A percentile compares a stretch with the other conserved stretches of the same genome.
These are phyloP conservation scores for Calycina herbarum DNA, from an alignment of 2,329 filamentous ascomycete genomes.

Conservation along the genomic window DNA sequence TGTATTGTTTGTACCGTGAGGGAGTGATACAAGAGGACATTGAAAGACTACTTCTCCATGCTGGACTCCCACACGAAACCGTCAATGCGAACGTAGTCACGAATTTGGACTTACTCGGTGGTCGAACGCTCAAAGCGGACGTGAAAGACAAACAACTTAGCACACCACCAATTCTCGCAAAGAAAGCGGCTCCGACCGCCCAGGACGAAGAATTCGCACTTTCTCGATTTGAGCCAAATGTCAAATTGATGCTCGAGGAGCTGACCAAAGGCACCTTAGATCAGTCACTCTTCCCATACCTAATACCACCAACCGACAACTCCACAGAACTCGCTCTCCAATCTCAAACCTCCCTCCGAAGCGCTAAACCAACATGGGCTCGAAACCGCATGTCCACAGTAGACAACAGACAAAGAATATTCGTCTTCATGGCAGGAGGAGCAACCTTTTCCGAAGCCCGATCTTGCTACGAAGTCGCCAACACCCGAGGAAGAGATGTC, in stretches of 20 bases:
- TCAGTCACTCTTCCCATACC: slow-evolving; percentile 66
- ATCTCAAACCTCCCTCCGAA: slow-evolving; percentile 74
- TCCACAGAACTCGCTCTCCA: slow-evolving; percentile 57
- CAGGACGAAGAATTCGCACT: slow-evolving; percentile 76
- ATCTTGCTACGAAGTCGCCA: slow-evolving; percentile 82
- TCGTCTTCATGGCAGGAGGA: slow-evolving; percentile 93
- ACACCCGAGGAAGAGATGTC: slow-evolving; percentile 73
- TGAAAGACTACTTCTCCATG: slow-evolving; percentile 79
- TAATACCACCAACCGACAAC: slow-evolving; percentile 66
- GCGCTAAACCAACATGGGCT: slow-evolving; percentile 94
- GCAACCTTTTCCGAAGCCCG: slow-evolving; percentile 91
- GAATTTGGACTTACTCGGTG: slow-evolving; percentile 82
- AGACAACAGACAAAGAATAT: slow-evolving; percentile 85
- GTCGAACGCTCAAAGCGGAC: slow-evolving; percentile 61
- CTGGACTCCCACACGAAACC: slow-evolving; percentile 64
- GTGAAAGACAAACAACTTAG: slow-evolving; percentile 74
- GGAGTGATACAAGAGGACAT: slow-evolving; percentile 84
- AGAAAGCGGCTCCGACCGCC: slow-evolving; percentile 56
- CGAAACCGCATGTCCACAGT: slow-evolving; percentile 70
- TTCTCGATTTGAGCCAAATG: slow-evolving; percentile 79
- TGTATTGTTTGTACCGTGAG: slow-evolving; percentile 84
- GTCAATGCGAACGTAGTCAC: slow-evolving; percentile 71
- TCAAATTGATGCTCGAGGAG: slow-evolving; percentile 83
- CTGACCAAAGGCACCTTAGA: slow-evolving; percentile 68
- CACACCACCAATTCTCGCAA: slow-evolving; percentile 69